phyloP scores from a whole-genome alignment of 2,329 filamentous ascomycete species.

The Sporothrix globosa region DNA sequence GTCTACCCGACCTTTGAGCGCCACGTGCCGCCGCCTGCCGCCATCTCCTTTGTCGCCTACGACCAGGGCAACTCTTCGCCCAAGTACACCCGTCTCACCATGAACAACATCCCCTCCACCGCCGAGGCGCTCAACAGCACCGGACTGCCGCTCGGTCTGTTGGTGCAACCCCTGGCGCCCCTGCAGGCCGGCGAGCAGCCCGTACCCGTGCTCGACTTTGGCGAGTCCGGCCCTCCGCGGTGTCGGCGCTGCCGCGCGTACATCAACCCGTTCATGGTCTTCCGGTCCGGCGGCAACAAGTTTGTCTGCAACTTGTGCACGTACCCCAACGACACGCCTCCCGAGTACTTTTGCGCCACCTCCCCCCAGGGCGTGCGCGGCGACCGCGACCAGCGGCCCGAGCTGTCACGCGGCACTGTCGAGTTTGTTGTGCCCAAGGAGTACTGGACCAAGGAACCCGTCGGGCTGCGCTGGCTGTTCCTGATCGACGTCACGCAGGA shows the following conservation, averaged over 20 bases:
- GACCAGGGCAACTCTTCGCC: constrained; percentile 97
- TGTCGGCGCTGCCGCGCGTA: constrained; percentile 93
- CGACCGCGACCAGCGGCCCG: constrained; percentile 85
- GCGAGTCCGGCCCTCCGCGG: constrained; percentile 83
- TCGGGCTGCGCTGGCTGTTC: constrained; percentile 86
- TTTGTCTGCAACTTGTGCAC: constrained; percentile 98
- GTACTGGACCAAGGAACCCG: constrained; percentile 95
- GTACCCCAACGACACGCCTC: constrained; percentile 89
- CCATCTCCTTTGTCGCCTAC: constrained; percentile 86
- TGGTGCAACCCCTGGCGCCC: constrained; percentile 84
- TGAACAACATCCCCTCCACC: constrained; percentile 89
- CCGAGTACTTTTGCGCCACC: constrained; percentile 91
- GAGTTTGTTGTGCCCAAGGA: constrained; percentile 98
- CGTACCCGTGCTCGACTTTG: constrained; percentile 93
- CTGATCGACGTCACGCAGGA: constrained; percentile 92
- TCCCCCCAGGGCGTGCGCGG: constrained; percentile 84
- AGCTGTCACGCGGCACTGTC: constrained; percentile 87
- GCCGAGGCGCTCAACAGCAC: constrained; percentile 79
- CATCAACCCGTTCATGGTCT: constrained; percentile 99
- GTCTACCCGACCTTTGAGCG: constrained; percentile 95
- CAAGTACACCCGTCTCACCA: constrained; percentile 85
- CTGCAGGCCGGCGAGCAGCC: constrained; percentile 82
- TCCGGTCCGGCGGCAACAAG: constrained; percentile 89
- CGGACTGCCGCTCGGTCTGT: constrained; percentile 80
- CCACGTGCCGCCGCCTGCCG: constrained; percentile 85